These are phyloP conservation scores for Pythium aristosporum DNA, from an alignment of 352 stramenopile species.

Conservation along the genomic window DNA sequence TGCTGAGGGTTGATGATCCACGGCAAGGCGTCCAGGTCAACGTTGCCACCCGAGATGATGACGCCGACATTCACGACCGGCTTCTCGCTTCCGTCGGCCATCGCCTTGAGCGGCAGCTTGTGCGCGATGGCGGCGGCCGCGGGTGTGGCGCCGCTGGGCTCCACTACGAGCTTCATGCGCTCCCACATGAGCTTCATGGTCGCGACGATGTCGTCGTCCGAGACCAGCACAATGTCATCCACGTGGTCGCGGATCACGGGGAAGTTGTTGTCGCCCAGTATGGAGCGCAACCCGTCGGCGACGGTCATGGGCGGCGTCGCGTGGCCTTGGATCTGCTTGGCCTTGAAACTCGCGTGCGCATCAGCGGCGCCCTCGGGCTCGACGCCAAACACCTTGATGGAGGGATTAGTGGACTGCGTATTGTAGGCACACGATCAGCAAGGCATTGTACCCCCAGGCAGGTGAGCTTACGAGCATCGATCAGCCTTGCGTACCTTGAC, in stretches of 20 bases:
- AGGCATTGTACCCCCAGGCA: background rate
- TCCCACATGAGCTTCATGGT: slow-evolving; percentile 88
- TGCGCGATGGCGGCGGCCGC: slow-evolving; percentile 1
- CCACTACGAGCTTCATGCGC: slow-evolving; percentile 88
- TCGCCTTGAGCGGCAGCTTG: slow-evolving; percentile 1
- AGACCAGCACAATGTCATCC: slow-evolving; percentile 84
- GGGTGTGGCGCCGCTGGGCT: slow-evolving; percentile 50
- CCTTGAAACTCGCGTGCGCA: slow-evolving; percentile 48
- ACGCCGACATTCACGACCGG: slow-evolving; percentile 52
- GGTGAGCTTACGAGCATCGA: background rate
- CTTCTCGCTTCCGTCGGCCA: background rate
- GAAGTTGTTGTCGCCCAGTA: slow-evolving; percentile 80
- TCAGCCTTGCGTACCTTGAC: slow-evolving; percentile 41
- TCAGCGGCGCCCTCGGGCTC: slow-evolving; percentile 66
- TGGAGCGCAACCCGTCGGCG: slow-evolving; percentile 76
- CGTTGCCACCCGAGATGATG: slow-evolving; percentile 65
- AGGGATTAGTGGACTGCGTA: slow-evolving; percentile 33
- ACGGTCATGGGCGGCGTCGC: slow-evolving; percentile 45
- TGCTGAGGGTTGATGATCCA: slow-evolving; percentile 27
- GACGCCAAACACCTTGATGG: slow-evolving; percentile 67
- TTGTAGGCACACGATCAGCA: background rate
- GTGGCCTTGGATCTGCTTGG: slow-evolving; percentile 45
- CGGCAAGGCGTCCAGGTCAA: slow-evolving; percentile 63
- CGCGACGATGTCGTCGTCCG: slow-evolving; percentile 80
- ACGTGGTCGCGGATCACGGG: slow-evolving; percentile 86